Conservation (phyloP, 164 flowering plant genomes). For the Magnolia changhungtana region DNA sequence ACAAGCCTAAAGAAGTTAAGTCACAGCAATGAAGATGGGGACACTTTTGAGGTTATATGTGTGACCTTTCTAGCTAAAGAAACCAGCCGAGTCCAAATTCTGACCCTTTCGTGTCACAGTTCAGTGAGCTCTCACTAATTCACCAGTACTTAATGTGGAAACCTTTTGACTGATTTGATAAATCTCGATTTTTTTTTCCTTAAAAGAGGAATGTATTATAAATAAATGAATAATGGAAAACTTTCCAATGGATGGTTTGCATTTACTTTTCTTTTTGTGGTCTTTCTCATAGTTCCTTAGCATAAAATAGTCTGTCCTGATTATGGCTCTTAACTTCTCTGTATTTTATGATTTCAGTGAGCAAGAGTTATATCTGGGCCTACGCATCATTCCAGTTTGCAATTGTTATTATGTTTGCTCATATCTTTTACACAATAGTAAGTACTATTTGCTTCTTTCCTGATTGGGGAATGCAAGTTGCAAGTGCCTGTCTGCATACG, state of each 20-base stretch:
- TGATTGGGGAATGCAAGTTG: background rate
- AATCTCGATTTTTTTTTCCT: too few relatives aligned
- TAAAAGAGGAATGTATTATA: too few relatives aligned
- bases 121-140: too few relatives aligned
- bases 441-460: slow-evolving; percentile 21
- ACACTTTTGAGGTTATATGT: too few relatives aligned
- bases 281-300: background rate
- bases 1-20: too few relatives aligned
- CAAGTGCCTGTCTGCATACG: background rate
- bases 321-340: background rate
- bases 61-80: too few relatives aligned
- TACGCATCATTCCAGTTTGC: slow-evolving; percentile 88
- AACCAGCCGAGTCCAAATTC: too few relatives aligned
- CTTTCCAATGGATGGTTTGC: background rate
- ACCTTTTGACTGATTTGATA: too few relatives aligned
- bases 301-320: background rate
- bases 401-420: slow-evolving; percentile 73
- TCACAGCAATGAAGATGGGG: too few relatives aligned
- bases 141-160: too few relatives aligned
- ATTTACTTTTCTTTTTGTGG: background rate
- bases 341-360: slow-evolving; percentile 45
- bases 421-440: slow-evolving; percentile 72
- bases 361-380: slow-evolving; percentile 79
- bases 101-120: too few relatives aligned
- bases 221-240: background rate